Evolutionary conservation across 768 basidiomycete genomes (phyloP).

Genomic region (Termitomyces sp.): DNA sequence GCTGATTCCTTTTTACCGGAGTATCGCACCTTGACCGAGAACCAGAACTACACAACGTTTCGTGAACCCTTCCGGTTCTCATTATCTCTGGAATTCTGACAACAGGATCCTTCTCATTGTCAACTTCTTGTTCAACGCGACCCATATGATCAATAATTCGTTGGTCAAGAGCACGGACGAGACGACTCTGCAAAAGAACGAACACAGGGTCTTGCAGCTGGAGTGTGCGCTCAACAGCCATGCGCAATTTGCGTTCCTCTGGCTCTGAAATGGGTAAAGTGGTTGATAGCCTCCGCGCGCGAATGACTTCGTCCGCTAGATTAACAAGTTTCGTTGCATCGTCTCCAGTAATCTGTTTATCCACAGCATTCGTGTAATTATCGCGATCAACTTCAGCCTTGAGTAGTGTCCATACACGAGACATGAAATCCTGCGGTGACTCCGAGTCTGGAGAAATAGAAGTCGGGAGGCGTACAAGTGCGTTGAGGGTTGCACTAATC

Average conservation of each 20-base stretch:
- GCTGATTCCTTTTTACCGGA: neutral
- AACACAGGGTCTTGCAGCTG: slow-evolving; percentile 63
- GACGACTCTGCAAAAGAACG: slow-evolving; percentile 51
- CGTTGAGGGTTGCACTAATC: slow-evolving; percentile 54
- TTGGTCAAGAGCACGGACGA: slow-evolving; percentile 36
- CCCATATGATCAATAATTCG: slow-evolving; percentile 2
- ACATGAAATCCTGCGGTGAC: slow-evolving; percentile 35
- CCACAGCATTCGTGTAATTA: slow-evolving; percentile 7
- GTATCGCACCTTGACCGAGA: neutral
- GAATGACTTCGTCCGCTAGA: slow-evolving; percentile 70
- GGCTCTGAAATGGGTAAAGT: slow-evolving; percentile 21
- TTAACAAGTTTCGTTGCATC: slow-evolving; percentile 52
- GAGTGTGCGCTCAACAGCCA: slow-evolving; percentile 58
- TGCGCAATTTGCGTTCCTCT: slow-evolving; percentile 49
- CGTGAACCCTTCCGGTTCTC: slow-evolving; percentile 25
- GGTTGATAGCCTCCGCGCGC: slow-evolving; percentile 32
- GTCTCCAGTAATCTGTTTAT: neutral
- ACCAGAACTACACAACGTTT: neutral
- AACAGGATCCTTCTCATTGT: neutral
- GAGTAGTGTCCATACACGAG: slow-evolving; percentile 63
- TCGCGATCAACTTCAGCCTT: slow-evolving; percentile 44
- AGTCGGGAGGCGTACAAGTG: slow-evolving; percentile 39
- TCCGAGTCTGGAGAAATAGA: neutral
- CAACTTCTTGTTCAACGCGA: neutral
- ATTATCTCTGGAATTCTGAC: slow-evolving; percentile 23